Evolutionary conservation across 2,329 filamentous ascomycete species (phyloP), one percentile per base, ranked within the genome.

Genomic region (Balansia obtecta): DNA sequence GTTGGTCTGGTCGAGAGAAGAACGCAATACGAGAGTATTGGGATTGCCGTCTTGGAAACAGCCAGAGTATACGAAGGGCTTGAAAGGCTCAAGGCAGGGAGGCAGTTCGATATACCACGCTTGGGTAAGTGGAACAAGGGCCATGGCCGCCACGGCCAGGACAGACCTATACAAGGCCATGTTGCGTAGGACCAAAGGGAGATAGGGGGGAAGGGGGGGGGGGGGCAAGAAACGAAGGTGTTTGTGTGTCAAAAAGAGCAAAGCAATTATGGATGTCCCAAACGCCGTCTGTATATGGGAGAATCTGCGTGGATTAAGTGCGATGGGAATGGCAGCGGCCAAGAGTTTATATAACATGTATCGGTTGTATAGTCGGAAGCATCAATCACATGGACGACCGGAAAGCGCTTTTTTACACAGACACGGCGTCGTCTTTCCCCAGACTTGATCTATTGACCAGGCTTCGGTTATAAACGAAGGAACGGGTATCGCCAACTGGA

Each of bases 1-100:
- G 57, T 64, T 61, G 20, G 60, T 54, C 49, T 60, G 55, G 54
- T 67, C 58, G 41, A 66, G 58, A 16, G 61, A 60, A 52, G 68
- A 72, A 50, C 68, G 69, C 59, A 71, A 71, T 54, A 63, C 62
- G 40, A 76, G 68, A 12, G 69, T 63, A 27, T 58, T 59, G 1
- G 58, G 56, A 32, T 52, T 60, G 32, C 63, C 64, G 46, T 75
- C 71, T 50, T 63, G 54, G 61, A 67, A 76, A 61, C 74, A 76
- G 44, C 74, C 74, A n/a, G 66, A 61, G 57, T 69, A 71, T 49
- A 70, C 65, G 54, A 71, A 76, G 1, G 74, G 73, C 54, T 70
- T 65, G 62, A 72, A 75, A 30, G 67, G 59, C 13, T 65, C 60
- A 5, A 68, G 58, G 56, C 73, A 76, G 9, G 71, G 60, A 16